phyloP scores from a whole-genome alignment of 78 protist genomes.

The Dictyostelium discoideum region DNA sequence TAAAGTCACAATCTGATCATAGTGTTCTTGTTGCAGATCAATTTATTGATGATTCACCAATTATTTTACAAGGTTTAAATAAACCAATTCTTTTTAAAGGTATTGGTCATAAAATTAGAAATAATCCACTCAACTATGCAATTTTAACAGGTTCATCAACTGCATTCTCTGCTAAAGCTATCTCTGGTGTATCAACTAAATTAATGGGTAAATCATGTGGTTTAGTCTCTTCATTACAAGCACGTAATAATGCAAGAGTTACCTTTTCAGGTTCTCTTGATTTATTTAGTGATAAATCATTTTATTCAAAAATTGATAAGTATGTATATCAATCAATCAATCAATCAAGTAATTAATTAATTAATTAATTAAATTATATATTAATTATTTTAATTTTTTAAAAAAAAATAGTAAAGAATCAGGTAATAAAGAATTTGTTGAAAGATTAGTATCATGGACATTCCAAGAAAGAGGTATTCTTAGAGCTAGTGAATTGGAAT shows the following conservation, averaged over 20 bases:
- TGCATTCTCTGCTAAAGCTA: conserved; percentile 76
- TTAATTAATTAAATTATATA: no score
- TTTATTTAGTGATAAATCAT: conserved; percentile 76
- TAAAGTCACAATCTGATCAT: conserved; percentile 67
- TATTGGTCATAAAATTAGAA: conserved; percentile 73
- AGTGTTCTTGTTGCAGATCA: conserved; percentile 58
- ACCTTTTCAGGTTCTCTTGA: conserved; percentile 86
- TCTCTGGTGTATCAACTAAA: conserved; percentile 31
- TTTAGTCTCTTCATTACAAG: conserved; percentile 90
- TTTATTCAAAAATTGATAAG: neutral
- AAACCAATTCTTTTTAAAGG: conserved; percentile 85
- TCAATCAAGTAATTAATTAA: no score
- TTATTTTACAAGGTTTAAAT: conserved; percentile 39
- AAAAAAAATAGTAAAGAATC: neutral
- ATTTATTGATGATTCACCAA: conserved; percentile 66
- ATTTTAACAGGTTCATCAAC: conserved; percentile 73
- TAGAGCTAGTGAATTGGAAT: conserved; percentile 21
- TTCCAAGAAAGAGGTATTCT: conserved; percentile 87
- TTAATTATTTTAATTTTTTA: no score
- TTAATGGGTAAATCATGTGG: conserved; percentile 69
- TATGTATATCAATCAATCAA: neutral
- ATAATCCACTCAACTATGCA: conserved; percentile 52
- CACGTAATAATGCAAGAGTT: conserved; percentile 91
- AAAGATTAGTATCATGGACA: conserved; percentile 75
- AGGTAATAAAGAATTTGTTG: conserved; percentile 71